Evolutionary conservation across 2,329 filamentous ascomycete species (phyloP).

Genomic region (Monosporascus sp.): DNA sequence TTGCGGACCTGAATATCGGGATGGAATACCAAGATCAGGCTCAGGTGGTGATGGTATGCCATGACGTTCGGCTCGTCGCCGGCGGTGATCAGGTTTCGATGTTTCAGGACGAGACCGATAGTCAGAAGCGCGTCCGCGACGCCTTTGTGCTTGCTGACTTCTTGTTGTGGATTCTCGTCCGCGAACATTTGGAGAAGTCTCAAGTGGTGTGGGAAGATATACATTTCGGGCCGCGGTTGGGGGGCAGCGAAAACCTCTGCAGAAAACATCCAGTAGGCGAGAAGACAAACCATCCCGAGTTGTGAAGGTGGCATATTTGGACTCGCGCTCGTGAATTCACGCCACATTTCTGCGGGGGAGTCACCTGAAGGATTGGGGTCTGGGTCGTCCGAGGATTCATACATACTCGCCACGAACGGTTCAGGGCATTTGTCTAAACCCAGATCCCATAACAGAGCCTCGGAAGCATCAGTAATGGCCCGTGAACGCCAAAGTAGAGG

Average conservation of each 20-base stretch:
- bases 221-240: slow-evolving; percentile 45
- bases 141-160: slow-evolving; percentile 46
- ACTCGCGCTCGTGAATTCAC: slow-evolving; percentile 37
- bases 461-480: slow-evolving; percentile 7
- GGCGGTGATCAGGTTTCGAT: slow-evolving; percentile 38
- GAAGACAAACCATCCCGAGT: slow-evolving; percentile 52
- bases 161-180: slow-evolving; percentile 41
- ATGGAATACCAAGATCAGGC: slow-evolving; percentile 54
- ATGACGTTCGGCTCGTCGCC: slow-evolving; percentile 43
- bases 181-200: slow-evolving; percentile 50
- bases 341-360: slow-evolving; percentile 26
- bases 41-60: slow-evolving; percentile 55
- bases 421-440: slow-evolving; percentile 44
- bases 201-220: slow-evolving; percentile 57
- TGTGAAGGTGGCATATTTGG: slow-evolving; percentile 54
- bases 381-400: slow-evolving; percentile 34
- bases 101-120: slow-evolving; percentile 55
- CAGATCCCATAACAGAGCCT: slow-evolving; percentile 61
- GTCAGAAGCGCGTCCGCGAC: slow-evolving; percentile 55
- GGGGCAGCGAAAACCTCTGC: slow-evolving; percentile 56
- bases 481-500: neutral
- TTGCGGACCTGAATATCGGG: slow-evolving; percentile 49
- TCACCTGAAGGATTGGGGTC: slow-evolving; percentile 37
- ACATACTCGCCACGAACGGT: slow-evolving; percentile 40
- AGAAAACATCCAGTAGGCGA: slow-evolving; percentile 59